Evolutionary conservation across 1,284 basidiomycete species (phyloP), one percentile per base, ranked within the genome.

Genomic region (Puccinia horiana): DNA sequence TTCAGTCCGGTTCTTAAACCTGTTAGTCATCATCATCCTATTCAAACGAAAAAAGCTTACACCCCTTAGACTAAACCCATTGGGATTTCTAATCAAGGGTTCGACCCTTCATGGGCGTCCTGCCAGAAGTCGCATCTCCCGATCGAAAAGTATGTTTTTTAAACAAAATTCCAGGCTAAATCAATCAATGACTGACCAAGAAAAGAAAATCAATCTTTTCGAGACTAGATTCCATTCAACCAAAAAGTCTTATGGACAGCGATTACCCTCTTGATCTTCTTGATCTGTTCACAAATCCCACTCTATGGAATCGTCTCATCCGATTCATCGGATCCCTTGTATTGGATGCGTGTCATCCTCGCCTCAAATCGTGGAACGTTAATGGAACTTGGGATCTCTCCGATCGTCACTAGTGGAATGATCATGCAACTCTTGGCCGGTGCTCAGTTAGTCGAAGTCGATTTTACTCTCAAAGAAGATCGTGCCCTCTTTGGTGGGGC

Each of bases 321-420:
- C 76, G 95, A 97, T 90, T 96, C 94, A 85, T 94, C 94, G 79
- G 96, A 99, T 89, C 96, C 97, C 18, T 91, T 99, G 74, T 98
- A 96, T 90, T 99, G 96, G 96, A 95, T 98, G 92, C 93, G 96
- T 89, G 96, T 96, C 88, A 98, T 99, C 88, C 91, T 98, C 83
- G 96, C 97, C 49, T 97, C 95, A 14, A 99, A 98, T 89, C 91
- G 97, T 84, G 96, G 96, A 85, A 99, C 96, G 0, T 92, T 99
- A 83, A 99, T 98, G 96, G 96, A 99, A 89, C 92, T 99, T 83
- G 96, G 97, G 85, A 98, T 98, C 86, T 96, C 92, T 69, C 96
- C 97, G 82, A 97, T 98, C 87, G 92, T 99, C 86, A 99, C 96
- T 18, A 93, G 92, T 63, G 96, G 96, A 85, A 99, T 98, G 96